Conservation (phyloP, 2,329 filamentous ascomycete genomes). For the Fusarium pseudonygamai region DNA sequence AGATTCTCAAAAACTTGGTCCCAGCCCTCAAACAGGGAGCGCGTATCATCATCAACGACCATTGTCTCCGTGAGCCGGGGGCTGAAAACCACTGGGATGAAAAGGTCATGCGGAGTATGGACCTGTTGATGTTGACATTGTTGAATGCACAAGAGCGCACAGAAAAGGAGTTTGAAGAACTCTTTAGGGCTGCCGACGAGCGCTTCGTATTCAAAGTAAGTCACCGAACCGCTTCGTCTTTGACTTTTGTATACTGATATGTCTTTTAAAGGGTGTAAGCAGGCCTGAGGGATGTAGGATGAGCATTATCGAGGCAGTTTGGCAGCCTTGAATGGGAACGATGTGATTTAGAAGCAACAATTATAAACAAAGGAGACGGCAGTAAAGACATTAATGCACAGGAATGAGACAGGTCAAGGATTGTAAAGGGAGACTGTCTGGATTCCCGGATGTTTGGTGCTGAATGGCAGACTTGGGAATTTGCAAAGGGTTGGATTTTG, state of each 20-base stretch:
- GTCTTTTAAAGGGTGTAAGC: constrained; percentile 48
- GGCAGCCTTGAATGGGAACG: constrained; percentile 47
- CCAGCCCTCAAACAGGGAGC: constrained; percentile 66
- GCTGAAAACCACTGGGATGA: constrained; percentile 56
- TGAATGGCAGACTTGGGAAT: neutral
- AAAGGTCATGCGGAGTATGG: constrained; percentile 59
- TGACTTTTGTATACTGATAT: constrained; percentile 7
- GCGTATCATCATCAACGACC: constrained; percentile 57
- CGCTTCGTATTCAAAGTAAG: constrained; percentile 56
- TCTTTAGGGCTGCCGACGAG: constrained; percentile 55
- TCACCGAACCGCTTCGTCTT: accelerated
- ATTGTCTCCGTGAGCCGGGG: constrained; percentile 54
- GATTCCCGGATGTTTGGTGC: neutral
- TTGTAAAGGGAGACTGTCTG: neutral
- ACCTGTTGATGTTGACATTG: constrained; percentile 61
- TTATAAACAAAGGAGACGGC: neutral
- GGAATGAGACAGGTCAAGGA: neutral
- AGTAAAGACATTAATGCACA: neutral
- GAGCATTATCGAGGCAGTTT: constrained; percentile 60
- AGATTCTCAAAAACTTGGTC: constrained; percentile 60
- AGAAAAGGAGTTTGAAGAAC: constrained; percentile 55
- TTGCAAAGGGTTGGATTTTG: accelerated
- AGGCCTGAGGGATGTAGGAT: constrained; percentile 55
- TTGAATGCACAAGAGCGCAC: constrained; percentile 62
- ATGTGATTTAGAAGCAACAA: too few relatives aligned